Evolutionary conservation across 2,329 filamentous ascomycete genomes (phyloP).

Genomic region (Chaetomiaceae sp.): DNA sequence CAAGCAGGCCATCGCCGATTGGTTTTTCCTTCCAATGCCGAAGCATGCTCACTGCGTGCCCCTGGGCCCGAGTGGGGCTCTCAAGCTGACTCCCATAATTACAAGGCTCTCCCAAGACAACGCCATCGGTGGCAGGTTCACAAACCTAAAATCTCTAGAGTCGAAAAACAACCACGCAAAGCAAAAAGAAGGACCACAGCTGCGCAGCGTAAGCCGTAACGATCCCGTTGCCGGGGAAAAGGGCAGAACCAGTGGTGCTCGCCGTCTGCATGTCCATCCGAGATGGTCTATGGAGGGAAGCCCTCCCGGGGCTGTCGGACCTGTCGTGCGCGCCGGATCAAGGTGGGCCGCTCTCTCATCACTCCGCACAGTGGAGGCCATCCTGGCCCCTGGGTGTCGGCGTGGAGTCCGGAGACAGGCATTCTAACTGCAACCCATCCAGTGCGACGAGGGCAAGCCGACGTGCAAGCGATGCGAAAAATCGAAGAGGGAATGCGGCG

Average conservation of each 20-base stretch:
- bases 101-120: no score
- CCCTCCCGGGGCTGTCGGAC: conserved; percentile 25
- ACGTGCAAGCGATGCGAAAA: conserved; percentile 57
- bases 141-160: not conserved
- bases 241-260: not conserved
- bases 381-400: no score
- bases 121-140: not conserved
- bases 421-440: not conserved
- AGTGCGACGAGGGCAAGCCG: conserved; percentile 65
- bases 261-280: not conserved
- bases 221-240: not conserved
- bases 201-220: not conserved
- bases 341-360: conserved; percentile 11
- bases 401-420: no score
- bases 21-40: no score
- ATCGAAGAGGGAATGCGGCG: conserved; percentile 23
- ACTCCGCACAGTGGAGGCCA: no score
- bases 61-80: no score
- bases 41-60: no score
- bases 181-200: not conserved
- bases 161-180: not conserved
- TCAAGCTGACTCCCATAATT: no score
- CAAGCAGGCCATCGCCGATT: no score
- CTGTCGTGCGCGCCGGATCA: conserved; percentile 24
- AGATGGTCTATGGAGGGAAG: conserved; percentile 26